Conservation (phyloP, 352 stramenopile species). For the Halophytophthora polymorphica region DNA sequence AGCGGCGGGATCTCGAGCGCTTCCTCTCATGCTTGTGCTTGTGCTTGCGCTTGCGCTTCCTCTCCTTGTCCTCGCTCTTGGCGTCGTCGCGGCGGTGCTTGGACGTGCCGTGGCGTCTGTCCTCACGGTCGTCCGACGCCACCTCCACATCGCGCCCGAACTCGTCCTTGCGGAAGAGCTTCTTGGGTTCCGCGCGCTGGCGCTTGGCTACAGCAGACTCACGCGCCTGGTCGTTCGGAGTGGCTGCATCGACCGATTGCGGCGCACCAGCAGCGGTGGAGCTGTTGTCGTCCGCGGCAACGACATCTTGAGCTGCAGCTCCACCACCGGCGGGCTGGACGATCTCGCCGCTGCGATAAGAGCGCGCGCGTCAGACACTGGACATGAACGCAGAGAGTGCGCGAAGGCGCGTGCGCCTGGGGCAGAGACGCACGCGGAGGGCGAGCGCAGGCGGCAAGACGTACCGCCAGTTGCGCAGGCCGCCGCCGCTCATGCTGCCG, state of each 20-base stretch:
- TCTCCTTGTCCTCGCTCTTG: constrained; percentile 15
- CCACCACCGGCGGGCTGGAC: constrained; percentile 4
- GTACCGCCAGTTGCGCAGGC: constrained; percentile 40
- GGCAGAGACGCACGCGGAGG: background rate
- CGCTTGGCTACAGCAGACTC: background rate
- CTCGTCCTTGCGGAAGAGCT: constrained; percentile 61
- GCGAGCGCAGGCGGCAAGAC: constrained; percentile 3
- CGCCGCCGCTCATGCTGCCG: constrained; percentile 21
- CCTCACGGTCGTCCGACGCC: constrained; percentile 7
- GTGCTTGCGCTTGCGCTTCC: constrained; percentile 19
- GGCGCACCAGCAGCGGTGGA: too few species aligned
- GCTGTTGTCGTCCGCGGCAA: background rate
- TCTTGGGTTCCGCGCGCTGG: constrained; percentile 11
- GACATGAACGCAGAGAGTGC: background rate
- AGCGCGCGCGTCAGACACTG: background rate
- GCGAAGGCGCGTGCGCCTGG: background rate
- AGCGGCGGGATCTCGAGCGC: constrained; percentile 9
- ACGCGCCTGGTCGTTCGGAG: too few species aligned
- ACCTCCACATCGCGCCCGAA: constrained; percentile 69
- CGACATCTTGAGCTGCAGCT: background rate
- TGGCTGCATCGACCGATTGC: too few species aligned
- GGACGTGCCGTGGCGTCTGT: constrained; percentile 17
- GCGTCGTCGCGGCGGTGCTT: constrained; percentile 8
- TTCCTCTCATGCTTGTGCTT: constrained; percentile 29
- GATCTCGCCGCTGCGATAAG: constrained; percentile 28